A percentile compares a stretch with the other conserved stretches of the same genome.
Conservation (phyloP, 1,284 basidiomycete genomes). For the Rhizoctonia solani region DNA sequence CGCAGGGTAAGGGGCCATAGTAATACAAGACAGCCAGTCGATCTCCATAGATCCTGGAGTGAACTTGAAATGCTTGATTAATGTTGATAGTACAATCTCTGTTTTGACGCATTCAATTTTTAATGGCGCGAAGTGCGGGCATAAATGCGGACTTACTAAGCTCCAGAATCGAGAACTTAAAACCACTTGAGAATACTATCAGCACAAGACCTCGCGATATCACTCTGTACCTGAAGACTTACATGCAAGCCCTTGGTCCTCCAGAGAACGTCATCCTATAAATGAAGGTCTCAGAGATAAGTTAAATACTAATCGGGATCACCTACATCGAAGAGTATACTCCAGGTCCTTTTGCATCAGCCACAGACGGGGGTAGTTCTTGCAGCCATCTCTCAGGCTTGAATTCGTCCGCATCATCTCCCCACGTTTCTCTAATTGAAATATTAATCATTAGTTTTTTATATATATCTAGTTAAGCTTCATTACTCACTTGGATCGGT, state of each 20-base stretch:
- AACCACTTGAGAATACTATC: not conserved
- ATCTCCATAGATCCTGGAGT: not conserved
- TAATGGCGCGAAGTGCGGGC: not conserved
- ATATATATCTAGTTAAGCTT: not conserved
- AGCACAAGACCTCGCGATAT: not conserved
- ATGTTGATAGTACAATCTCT: not conserved
- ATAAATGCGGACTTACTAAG: not conserved
- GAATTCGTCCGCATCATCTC: conserved; percentile 14
- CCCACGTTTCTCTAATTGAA: conserved; percentile 20
- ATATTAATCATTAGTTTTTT: not conserved
- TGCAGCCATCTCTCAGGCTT: conserved; percentile 19
- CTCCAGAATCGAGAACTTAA: conserved; percentile 22
- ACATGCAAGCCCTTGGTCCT: conserved; percentile 9
- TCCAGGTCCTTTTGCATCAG: not conserved
- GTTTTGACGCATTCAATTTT: not conserved
- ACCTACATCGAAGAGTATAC: conserved; percentile 16
- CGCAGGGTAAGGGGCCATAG: conserved; percentile 5
- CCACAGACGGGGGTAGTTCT: not conserved
- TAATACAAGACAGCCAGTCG: not conserved
- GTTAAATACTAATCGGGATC: not conserved
- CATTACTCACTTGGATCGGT: conserved; percentile 6
- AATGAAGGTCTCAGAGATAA: not conserved
- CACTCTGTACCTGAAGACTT: not conserved
- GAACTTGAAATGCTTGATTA: conserved; percentile 8
- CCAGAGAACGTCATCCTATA: conserved; percentile 10